Evolutionary conservation across 495 filamentous ascomycete genomes (phyloP).

Genomic region (Lasiosphaeria ovina): DNA sequence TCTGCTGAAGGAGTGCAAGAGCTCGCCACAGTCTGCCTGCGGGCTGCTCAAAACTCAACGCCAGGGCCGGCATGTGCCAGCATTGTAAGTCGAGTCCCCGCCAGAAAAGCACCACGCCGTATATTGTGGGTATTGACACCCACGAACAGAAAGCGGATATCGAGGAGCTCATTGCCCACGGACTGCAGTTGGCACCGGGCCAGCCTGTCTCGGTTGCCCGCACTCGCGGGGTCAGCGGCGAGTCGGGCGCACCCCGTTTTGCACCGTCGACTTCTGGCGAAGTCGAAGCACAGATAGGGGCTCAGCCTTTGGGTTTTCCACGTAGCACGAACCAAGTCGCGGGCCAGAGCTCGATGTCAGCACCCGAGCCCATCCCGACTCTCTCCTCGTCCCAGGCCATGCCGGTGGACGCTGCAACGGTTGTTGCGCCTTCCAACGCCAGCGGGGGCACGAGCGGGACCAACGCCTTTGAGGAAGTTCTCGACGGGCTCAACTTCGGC

Average conservation of each 20-base stretch:
- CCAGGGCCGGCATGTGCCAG: slow-evolving; percentile 33
- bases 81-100: slow-evolving; percentile 37
- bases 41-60: slow-evolving; percentile 26
- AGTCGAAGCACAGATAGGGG: neutral
- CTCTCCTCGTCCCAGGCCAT: neutral
- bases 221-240: slow-evolving; percentile 8
- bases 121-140: slow-evolving; percentile 15
- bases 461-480: slow-evolving; percentile 32
- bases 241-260: slow-evolving; percentile 21
- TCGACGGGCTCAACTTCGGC: slow-evolving; percentile 28
- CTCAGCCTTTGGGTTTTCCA: neutral
- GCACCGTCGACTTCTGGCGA: slow-evolving; percentile 23
- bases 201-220: slow-evolving; percentile 1
- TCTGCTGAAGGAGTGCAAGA: slow-evolving; percentile 30
- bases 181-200: slow-evolving; percentile 20
- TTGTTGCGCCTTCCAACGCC: slow-evolving; percentile 23
- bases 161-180: slow-evolving; percentile 41
- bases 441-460: slow-evolving; percentile 25
- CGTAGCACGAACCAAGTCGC: neutral
- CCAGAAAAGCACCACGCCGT: neutral
- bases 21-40: slow-evolving; percentile 28
- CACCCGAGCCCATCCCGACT: neutral
- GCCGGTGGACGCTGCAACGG: neutral
- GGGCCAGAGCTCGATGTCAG: neutral
- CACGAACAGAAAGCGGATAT: slow-evolving; percentile 41